Base-by-base conservation (phyloP, 2,329 filamentous ascomycete species). In the Fusarium redolens region DNA sequence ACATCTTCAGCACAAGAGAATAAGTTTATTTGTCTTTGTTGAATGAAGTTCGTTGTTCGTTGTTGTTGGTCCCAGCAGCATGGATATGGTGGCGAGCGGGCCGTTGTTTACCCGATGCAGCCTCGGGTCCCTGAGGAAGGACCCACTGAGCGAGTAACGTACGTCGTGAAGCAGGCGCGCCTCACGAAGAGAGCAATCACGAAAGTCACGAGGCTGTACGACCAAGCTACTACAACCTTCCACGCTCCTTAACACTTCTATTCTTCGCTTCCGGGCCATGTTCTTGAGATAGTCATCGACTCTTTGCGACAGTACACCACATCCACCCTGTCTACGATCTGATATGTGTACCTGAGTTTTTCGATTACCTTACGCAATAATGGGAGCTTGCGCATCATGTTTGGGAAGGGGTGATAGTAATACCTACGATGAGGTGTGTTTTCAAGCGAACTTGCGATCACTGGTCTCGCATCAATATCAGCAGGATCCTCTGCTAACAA, bases 311-410 rank as follows among this genome's bases (percentile, higher is more conserved):
- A 68, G 30, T 54, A 44, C 48, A 31, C 51, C 55, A 44, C 62
- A 60, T 57, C 44, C 28, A 25, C 10, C 37, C 40, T 22, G 28
- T 41, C n/a, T 47, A 47, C 57, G 61, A 72, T 67, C 52, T 74
- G 75, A 68, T 74, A 74, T 78, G 75, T 68, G 64, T 71, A 65
- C 57, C 50, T 61, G 65, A 56, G 47, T 59, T 63, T 65, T 68
- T 60, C 63, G 58, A 63, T 57, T 51, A 76, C 64, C 52, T 48
- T 48, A 76, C 64, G 63, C 58, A 50, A 81, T 56, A 69, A 91
- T 91, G 90, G 90, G 90, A 67, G 85, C 85, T 79, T 91, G 89
- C 80, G 84, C 86, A 69, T 91, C 89, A 62, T 92, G 90, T 77
- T 81, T 92, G 48, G 88, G 89, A 70, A 80, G 83, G 71, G 84